These are phyloP conservation scores for Phaeodactylum tricornutum DNA, from an alignment of 108 stramenopile genomes.

Conservation along the genomic window DNA sequence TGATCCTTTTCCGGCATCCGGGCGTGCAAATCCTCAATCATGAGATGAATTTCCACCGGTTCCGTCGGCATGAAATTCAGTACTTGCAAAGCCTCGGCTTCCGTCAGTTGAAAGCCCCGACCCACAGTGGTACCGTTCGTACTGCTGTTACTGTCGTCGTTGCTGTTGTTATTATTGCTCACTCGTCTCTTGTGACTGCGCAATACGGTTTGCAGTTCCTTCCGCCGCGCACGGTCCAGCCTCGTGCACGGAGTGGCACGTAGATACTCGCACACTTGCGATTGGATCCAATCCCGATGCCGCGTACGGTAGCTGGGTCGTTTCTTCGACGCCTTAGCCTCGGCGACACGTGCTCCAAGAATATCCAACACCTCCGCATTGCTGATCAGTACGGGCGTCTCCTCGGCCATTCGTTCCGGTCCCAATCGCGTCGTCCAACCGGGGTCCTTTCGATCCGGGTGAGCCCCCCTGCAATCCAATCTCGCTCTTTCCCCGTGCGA, in stretches of 20 bases:
- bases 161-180: background rate
- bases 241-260: constrained; percentile 46
- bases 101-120: constrained; percentile 50
- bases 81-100: constrained; percentile 71
- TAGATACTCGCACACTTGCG: constrained; percentile 49
- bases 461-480: too few species aligned
- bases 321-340: background rate
- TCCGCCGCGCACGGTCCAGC: constrained; percentile 16
- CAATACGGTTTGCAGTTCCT: constrained; percentile 6
- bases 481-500: too few species aligned
- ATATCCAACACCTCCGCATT: constrained; percentile 1
- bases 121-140: constrained; percentile 2
- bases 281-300: constrained; percentile 76
- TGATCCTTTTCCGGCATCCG: constrained; percentile 50
- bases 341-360: background rate
- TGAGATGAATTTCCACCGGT: constrained; percentile 65
- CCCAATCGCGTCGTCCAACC: too few species aligned
- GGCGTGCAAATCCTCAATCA: constrained; percentile 64
- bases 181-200: constrained; percentile 8
- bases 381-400: too few species aligned
- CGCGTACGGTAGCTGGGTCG: too few species aligned
- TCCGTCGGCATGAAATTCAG: constrained; percentile 75
- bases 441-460: too few species aligned
- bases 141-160: too few species aligned
- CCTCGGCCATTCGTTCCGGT: too few species aligned